Conservation (phyloP, 2,329 filamentous ascomycete genomes). For the Botrytis medusae region DNA sequence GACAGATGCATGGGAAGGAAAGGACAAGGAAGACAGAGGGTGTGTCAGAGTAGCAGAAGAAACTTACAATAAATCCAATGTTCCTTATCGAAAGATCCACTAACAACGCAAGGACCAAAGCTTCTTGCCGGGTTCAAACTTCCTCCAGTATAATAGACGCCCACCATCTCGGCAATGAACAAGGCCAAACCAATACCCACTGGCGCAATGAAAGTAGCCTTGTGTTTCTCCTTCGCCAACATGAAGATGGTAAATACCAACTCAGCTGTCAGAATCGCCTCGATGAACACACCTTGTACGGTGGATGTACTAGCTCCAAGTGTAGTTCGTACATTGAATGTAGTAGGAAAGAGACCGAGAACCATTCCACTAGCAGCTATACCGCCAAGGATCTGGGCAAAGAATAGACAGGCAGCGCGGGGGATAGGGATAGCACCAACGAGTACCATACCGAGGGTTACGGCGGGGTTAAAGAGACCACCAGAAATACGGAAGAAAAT, state of each 20-base stretch:
- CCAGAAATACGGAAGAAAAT: slow-evolving; percentile 54
- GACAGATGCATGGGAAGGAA: background rate
- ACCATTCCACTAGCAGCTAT: slow-evolving; percentile 44
- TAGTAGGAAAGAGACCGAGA: slow-evolving; percentile 39
- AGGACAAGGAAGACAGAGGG: too few relatives aligned
- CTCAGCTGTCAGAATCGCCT: slow-evolving; percentile 49
- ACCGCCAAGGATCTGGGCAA: slow-evolving; percentile 41
- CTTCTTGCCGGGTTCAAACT: slow-evolving; percentile 50
- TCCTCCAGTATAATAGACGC: slow-evolving; percentile 51
- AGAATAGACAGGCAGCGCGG: slow-evolving; percentile 39
- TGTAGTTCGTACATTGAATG: slow-evolving; percentile 48
- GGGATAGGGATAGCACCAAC: slow-evolving; percentile 40
- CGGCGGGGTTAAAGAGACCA: slow-evolving; percentile 53
- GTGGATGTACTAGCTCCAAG: slow-evolving; percentile 44
- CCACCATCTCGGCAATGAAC: slow-evolving; percentile 48
- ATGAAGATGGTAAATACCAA: slow-evolving; percentile 52
- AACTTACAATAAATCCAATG: slow-evolving; percentile 49
- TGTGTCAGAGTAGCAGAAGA: background rate
- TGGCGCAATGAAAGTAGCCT: slow-evolving; percentile 49
- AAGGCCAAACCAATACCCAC: slow-evolving; percentile 49
- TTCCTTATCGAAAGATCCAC: slow-evolving; percentile 44
- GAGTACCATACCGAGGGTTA: slow-evolving; percentile 42
- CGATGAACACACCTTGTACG: slow-evolving; percentile 50
- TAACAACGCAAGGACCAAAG: slow-evolving; percentile 50
- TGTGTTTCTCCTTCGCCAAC: slow-evolving; percentile 51